These are phyloP conservation scores for Ophiocordyceps polyrhachis-furcata DNA, from an alignment of 2,329 filamentous ascomycete species.

Conservation along the genomic window DNA sequence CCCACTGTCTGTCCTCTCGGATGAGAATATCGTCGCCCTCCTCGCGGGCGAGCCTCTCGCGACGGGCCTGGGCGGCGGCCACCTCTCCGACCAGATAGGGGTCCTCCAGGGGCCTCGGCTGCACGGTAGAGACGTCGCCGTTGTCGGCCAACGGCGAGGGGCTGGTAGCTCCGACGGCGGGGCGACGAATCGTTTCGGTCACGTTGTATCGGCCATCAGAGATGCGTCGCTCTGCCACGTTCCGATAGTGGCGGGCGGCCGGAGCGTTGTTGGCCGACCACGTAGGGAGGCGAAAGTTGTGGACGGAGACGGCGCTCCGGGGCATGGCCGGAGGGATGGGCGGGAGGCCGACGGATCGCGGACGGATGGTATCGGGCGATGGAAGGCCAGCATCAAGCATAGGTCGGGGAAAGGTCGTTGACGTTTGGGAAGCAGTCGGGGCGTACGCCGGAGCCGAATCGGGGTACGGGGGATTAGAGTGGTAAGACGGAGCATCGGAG, in stretches of 20 bases:
- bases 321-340: conserved; percentile 25
- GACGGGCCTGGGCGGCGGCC: conserved; percentile 37
- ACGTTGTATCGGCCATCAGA: conserved; percentile 21
- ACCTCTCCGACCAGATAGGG: conserved; percentile 48
- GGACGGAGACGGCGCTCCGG: conserved; percentile 22
- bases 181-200: conserved; percentile 7
- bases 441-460: conserved; percentile 34
- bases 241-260: conserved; percentile 40
- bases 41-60: conserved; percentile 38
- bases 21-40: conserved; percentile 33
- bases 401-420: not conserved
- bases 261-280: conserved; percentile 38
- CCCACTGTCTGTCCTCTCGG: conserved; percentile 40
- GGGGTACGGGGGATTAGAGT: conserved; percentile 29
- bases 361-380: not conserved
- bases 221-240: conserved; percentile 43
- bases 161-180: conserved; percentile 1
- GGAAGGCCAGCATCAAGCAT: not conserved
- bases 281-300: conserved; percentile 36
- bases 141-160: not conserved
- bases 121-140: conserved; percentile 4
- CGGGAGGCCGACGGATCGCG: conserved; percentile 25
- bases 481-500: conserved; percentile 47
- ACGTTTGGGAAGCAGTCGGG: conserved; percentile 11
- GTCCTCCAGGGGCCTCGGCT: conserved; percentile 37